These are phyloP conservation scores for Phanerochaete carnosa DNA, from an alignment of 768 basidiomycete genomes.

Conservation along the genomic window DNA sequence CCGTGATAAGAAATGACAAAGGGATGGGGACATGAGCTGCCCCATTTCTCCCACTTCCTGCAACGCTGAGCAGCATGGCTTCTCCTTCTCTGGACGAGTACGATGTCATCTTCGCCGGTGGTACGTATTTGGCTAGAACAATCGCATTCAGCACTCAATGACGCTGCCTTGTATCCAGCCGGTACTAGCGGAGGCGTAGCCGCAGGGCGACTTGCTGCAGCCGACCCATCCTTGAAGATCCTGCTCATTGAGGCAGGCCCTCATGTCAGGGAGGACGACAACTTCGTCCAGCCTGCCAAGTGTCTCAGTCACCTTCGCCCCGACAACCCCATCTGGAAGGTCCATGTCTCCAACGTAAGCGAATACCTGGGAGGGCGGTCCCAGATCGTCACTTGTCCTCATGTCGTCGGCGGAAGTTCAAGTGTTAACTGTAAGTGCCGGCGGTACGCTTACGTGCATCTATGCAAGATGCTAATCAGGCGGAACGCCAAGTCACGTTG, in stretches of 20 bases:
- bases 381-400: conserved; percentile 39
- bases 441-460: conserved; percentile 12
- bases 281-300: conserved; percentile 51
- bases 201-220: conserved; percentile 49
- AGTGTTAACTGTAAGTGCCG: conserved; percentile 52
- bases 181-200: conserved; percentile 53
- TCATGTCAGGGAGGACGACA: conserved; percentile 40
- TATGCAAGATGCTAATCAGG: conserved; percentile 3
- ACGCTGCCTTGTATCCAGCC: conserved; percentile 4
- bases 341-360: conserved; percentile 35
- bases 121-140: conserved; percentile 9
- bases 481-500: conserved; percentile 33
- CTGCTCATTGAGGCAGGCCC: conserved; percentile 59
- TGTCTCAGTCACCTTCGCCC: conserved; percentile 39
- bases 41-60: neutral
- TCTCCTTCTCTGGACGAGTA: conserved; percentile 8
- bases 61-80: conserved; percentile 6
- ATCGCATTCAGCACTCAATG: neutral
- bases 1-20: conserved; percentile 1
- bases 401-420: conserved; percentile 59
- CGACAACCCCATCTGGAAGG: conserved; percentile 38
- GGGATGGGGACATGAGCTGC: neutral
- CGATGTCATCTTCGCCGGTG: conserved; percentile 24
- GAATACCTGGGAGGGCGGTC: conserved; percentile 43
- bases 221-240: conserved; percentile 51